Evolutionary conservation across 2,329 filamentous ascomycete genomes (phyloP).

Genomic region (Lasiodiplodia theobromae): DNA sequence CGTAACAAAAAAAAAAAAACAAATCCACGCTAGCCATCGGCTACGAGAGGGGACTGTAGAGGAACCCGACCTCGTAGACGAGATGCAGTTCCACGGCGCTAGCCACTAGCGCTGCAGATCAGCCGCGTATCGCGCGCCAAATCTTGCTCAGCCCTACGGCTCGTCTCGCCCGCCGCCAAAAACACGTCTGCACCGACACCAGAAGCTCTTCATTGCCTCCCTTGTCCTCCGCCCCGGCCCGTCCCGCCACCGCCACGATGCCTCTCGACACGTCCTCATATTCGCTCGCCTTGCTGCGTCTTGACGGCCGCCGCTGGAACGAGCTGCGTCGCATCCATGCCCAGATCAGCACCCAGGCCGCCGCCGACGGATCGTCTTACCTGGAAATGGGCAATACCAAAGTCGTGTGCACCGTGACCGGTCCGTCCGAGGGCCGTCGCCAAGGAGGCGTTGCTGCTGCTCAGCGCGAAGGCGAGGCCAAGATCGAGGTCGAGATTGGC

Average conservation of each 20-base stretch:
- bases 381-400: conserved; percentile 98
- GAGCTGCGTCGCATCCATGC: conserved; percentile 88
- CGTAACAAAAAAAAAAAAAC: too few species aligned
- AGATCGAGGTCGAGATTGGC: conserved; percentile 81
- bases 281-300: conserved; percentile 74
- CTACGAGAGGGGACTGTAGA: too few species aligned
- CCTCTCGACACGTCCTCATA: conserved; percentile 95
- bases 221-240: not conserved
- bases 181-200: conserved; percentile 4
- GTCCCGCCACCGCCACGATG: conserved; percentile 62
- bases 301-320: conserved; percentile 89
- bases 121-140: conserved; percentile 19
- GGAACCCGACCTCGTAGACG: not conserved
- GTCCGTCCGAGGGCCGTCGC: conserved; percentile 75
- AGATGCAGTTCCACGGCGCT: not conserved
- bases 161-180: not conserved
- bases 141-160: conserved; percentile 24
- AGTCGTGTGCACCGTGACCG: conserved; percentile 89
- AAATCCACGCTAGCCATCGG: too few species aligned
- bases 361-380: conserved; percentile 91
- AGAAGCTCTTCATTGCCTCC: not conserved
- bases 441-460: conserved; percentile 52
- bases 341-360: conserved; percentile 89
- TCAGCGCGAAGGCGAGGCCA: conserved; percentile 61
- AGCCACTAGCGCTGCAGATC: conserved; percentile 26